phyloP scores from a whole-genome alignment of 352 stramenopile species.

The Phytophthora pluvialis region DNA sequence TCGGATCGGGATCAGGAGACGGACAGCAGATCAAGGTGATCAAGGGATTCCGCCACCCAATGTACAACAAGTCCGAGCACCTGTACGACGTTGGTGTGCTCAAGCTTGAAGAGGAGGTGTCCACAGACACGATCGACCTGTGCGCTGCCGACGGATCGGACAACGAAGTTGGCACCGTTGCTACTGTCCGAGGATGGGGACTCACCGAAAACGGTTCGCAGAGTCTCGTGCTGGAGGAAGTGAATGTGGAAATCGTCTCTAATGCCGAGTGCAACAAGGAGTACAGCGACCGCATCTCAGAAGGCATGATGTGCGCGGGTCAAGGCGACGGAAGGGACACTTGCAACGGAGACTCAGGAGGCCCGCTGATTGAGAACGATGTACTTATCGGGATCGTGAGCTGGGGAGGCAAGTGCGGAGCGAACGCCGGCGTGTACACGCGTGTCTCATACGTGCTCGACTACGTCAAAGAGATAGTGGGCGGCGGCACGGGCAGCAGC shows the following conservation, averaged over 20 bases:
- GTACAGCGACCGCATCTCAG: constrained; percentile 63
- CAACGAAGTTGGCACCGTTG: constrained; percentile 56
- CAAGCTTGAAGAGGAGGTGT: constrained; percentile 59
- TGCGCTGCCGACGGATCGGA: constrained; percentile 50
- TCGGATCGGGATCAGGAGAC: constrained; percentile 41
- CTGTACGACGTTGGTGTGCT: constrained; percentile 63
- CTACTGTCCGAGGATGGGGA: constrained; percentile 66
- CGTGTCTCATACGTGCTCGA: constrained; percentile 56
- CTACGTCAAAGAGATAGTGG: constrained; percentile 64
- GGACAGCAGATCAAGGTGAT: constrained; percentile 61
- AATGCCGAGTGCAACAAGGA: constrained; percentile 66
- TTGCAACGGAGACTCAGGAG: constrained; percentile 76
- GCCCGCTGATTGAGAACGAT: constrained; percentile 58
- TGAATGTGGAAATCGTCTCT: constrained; percentile 63
- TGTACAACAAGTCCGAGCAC: constrained; percentile 62
- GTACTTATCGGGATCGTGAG: constrained; percentile 70
- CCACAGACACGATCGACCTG: constrained; percentile 38
- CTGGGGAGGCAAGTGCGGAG: constrained; percentile 65
- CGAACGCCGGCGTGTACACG: constrained; percentile 61
- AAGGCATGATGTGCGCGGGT: constrained; percentile 68
- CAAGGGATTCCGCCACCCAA: constrained; percentile 49
- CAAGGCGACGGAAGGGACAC: constrained; percentile 53
- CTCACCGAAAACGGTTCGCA: constrained; percentile 53
- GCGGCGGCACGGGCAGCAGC: constrained; percentile 28
- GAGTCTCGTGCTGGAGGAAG: constrained; percentile 53